Evolutionary conservation across 371 early-diverging fungal species (phyloP).

Genomic region (Zychaea mexicana): DNA sequence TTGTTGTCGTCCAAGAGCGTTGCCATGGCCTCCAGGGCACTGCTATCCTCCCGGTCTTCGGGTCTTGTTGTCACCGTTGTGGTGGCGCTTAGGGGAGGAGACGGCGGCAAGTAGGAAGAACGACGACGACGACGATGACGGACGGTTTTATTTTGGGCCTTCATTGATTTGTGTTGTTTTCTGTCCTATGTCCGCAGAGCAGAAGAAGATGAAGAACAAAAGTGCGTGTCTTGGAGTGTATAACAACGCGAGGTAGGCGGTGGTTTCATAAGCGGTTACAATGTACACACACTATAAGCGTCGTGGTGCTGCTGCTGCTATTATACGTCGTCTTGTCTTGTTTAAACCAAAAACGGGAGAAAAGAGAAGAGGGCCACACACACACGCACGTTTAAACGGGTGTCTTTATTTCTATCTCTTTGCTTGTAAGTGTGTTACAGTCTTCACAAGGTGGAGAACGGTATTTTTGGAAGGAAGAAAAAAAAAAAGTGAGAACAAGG

Average conservation of each 20-base stretch:
- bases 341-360: no score
- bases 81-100: not conserved
- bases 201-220: no score
- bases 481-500: constrained; percentile 5
- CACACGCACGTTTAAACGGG: no score
- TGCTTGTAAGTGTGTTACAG: not conserved
- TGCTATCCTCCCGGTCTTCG: not conserved
- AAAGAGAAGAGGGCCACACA: no score
- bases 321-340: no score
- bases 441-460: no score
- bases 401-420: not conserved
- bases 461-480: not conserved
- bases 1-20: not conserved
- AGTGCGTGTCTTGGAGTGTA: no score
- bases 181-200: no score
- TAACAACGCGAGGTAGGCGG: not conserved
- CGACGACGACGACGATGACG: not conserved
- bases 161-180: no score
- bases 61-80: not conserved
- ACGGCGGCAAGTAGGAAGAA: not conserved
- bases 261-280: not conserved
- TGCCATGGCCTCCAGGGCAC: not conserved
- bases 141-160: not conserved
- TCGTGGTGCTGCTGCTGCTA: no score
- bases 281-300: not conserved